Percentiles rank a stretch among this genome's conserved stretches.
These are phyloP conservation scores for Mycosphaerelloides madeirae DNA, from an alignment of 2,329 filamentous ascomycete species.

Conservation along the genomic window DNA sequence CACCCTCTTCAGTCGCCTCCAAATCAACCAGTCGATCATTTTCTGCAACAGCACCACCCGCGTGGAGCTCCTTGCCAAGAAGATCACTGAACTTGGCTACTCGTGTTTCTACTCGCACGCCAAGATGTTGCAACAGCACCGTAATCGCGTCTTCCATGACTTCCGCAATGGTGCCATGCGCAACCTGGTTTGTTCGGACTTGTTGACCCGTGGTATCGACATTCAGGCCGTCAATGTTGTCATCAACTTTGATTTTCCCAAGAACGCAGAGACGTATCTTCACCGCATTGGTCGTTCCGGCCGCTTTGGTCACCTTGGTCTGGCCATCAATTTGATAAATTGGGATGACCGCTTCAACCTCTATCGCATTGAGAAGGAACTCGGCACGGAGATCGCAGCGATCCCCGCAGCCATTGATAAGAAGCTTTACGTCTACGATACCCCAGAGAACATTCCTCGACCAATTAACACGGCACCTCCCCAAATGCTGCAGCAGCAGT, in stretches of 20 bases:
- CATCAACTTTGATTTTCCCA: constrained; percentile 99
- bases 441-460: constrained; percentile 88
- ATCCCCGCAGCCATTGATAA: constrained; percentile 94
- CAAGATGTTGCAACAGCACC: constrained; percentile 92
- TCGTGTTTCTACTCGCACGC: constrained; percentile 99
- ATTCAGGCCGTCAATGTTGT: constrained; percentile 99
- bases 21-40: constrained; percentile 99
- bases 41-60: constrained; percentile 99
- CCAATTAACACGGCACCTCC: constrained; percentile 58
- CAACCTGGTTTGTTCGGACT: constrained; percentile 95
- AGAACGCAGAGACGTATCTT: constrained; percentile 97
- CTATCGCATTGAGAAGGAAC: constrained; percentile 95
- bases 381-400: constrained; percentile 96
- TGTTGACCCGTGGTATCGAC: constrained; percentile 97
- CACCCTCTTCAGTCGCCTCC: constrained; percentile 96
- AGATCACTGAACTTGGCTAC: constrained; percentile 98
- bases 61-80: constrained; percentile 95
- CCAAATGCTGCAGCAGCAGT: constrained; percentile 23
- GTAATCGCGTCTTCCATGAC: constrained; percentile 98
- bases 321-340: constrained; percentile 98
- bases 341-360: constrained; percentile 99
- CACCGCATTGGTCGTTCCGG: constrained; percentile 97
- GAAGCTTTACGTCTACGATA: constrained; percentile 96
- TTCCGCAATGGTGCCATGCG: constrained; percentile 97
- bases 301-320: constrained; percentile 90